phyloP scores from a whole-genome alignment of 2,329 filamentous ascomycete species.

The Mycosphaerella arachidis region DNA sequence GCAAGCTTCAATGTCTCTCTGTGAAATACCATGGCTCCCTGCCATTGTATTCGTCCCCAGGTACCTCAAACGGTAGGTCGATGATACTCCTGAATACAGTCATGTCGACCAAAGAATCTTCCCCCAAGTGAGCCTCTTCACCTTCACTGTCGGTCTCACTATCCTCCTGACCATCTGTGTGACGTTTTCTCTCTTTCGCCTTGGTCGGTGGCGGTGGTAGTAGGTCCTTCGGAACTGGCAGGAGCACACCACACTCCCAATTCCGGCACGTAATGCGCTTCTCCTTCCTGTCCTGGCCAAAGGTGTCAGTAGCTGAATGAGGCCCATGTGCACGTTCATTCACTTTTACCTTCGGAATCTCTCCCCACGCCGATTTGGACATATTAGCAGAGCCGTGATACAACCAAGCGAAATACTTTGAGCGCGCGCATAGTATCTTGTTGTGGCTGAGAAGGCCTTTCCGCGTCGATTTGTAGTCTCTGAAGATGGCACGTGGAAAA shows the following conservation, averaged over 20 bases:
- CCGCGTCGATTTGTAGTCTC: conserved; percentile 70
- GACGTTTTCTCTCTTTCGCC: neutral
- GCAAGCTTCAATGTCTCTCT: conserved; percentile 12
- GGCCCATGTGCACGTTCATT: too few relatives aligned
- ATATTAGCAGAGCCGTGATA: conserved; percentile 91
- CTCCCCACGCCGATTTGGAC: conserved; percentile 91
- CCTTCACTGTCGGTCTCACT: conserved; percentile 18
- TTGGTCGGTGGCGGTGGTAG: neutral
- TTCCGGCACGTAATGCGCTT: conserved; percentile 82
- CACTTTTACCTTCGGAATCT: conserved; percentile 52
- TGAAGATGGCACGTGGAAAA: conserved; percentile 69
- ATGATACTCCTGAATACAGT: conserved; percentile 52
- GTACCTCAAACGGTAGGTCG: conserved; percentile 61
- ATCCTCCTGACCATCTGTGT: conserved; percentile 9
- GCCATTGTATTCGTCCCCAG: conserved; percentile 49
- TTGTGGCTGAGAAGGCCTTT: conserved; percentile 78
- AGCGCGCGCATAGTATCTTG: conserved; percentile 52
- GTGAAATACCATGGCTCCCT: conserved; percentile 45
- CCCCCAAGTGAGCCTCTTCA: conserved; percentile 5
- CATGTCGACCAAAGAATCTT: conserved; percentile 31
- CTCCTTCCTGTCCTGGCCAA: conserved; percentile 51
- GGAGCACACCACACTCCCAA: conserved; percentile 89
- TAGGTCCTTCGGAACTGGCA: conserved; percentile 9
- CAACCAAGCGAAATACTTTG: conserved; percentile 58
- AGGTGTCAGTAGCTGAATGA: too few relatives aligned